These are phyloP conservation scores for Paracamarosporium sp. DNA, from an alignment of 2,329 filamentous ascomycete genomes.

Conservation along the genomic window DNA sequence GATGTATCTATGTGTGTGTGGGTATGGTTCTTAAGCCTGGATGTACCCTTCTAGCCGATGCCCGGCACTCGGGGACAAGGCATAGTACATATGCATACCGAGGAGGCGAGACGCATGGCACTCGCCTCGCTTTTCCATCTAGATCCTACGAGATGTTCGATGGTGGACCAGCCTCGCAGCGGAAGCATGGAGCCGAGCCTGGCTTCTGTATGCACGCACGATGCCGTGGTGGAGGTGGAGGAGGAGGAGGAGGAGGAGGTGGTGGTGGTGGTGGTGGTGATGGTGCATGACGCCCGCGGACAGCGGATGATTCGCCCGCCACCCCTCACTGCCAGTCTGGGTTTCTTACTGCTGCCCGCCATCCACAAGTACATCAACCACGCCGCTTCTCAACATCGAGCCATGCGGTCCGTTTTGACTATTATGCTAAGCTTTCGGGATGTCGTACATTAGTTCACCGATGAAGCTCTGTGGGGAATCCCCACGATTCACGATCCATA, in stretches of 20 bases:
- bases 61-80: not conserved
- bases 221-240: not conserved
- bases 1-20: too few species aligned
- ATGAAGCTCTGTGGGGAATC: not conserved
- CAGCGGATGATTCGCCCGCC: not conserved
- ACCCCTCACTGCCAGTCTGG: not conserved
- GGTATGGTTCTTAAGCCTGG: too few species aligned
- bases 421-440: slow-evolving; percentile 3
- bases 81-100: too few species aligned
- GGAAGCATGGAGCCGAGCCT: not conserved
- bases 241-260: too few species aligned
- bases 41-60: not conserved
- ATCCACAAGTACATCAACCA: not conserved
- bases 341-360: not conserved
- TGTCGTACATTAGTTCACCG: slow-evolving; percentile 2
- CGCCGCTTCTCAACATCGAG: not conserved
- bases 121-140: too few species aligned
- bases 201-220: not conserved
- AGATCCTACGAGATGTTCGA: too few species aligned
- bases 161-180: too few species aligned
- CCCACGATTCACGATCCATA: not conserved
- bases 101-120: not conserved
- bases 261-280: too few species aligned
- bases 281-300: not conserved
- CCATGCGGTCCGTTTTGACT: not conserved